A percentile compares a stretch with the other conserved stretches of the same genome.
These are phyloP conservation scores for Fusarium miscanthi DNA, from an alignment of 2,329 filamentous ascomycete genomes.

Conservation along the genomic window DNA sequence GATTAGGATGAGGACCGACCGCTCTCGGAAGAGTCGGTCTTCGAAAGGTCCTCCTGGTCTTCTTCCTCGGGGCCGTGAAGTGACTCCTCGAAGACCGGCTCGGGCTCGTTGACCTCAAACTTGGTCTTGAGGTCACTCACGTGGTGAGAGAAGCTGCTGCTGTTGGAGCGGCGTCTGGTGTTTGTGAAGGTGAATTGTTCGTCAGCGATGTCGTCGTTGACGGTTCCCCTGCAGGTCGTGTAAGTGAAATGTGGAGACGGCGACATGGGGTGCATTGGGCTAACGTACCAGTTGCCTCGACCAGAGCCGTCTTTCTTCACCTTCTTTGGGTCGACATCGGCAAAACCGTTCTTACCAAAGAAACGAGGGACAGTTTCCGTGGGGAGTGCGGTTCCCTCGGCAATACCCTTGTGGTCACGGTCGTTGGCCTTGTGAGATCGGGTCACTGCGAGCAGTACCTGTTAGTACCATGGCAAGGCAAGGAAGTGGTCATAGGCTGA, in stretches of 20 bases:
- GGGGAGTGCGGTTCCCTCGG: conserved; percentile 76
- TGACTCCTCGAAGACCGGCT: conserved; percentile 92
- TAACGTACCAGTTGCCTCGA: conserved; percentile 89
- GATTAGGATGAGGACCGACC: conserved; percentile 64
- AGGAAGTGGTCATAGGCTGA: conserved; percentile 21
- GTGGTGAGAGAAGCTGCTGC: conserved; percentile 76
- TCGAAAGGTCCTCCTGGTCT: conserved; percentile 65
- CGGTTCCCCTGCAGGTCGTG: conserved; percentile 73
- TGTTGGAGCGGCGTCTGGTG: conserved; percentile 91
- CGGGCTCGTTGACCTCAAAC: conserved; percentile 89
- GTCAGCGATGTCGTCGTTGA: conserved; percentile 86
- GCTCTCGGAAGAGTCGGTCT: conserved; percentile 70
- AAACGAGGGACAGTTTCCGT: conserved; percentile 87
- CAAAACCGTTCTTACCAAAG: conserved; percentile 88
- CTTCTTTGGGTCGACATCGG: conserved; percentile 87
- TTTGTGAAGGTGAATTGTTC: conserved; percentile 86
- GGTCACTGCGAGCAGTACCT: conserved; percentile 75
- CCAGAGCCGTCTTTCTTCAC: conserved; percentile 96
- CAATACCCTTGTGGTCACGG: conserved; percentile 85
- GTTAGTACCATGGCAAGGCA: conserved; percentile 10
- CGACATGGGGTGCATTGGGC: not conserved
- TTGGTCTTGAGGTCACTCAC: conserved; percentile 92
- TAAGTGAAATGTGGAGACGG: conserved; percentile 26
- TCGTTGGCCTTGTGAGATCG: conserved; percentile 97
- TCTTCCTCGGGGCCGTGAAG: conserved; percentile 75